Conservation (phyloP, 306 rosid species). For the Cucumis cinereus region DNA sequence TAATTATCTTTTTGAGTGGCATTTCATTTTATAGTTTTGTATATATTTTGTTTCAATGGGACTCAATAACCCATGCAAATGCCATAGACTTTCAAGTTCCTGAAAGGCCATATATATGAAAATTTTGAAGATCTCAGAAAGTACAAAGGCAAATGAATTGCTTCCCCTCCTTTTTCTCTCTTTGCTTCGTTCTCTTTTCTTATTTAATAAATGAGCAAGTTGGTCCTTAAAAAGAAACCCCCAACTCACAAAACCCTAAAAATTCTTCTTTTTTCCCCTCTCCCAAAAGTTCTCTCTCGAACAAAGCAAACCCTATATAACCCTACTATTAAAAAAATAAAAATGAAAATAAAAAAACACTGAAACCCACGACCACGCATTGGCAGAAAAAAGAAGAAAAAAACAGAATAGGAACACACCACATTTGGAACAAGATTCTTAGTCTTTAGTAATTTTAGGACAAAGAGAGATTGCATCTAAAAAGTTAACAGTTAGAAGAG, state of each 20-base stretch:
- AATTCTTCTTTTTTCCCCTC: not conserved
- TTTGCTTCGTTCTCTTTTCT: not conserved
- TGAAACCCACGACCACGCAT: not conserved
- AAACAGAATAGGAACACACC: not conserved
- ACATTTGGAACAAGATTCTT: not conserved
- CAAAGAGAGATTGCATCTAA: not conserved
- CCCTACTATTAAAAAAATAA: not conserved
- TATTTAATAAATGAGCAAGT: not conserved
- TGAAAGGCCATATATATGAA: constrained; percentile 2
- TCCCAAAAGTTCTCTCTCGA: not conserved
- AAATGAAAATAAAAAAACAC: too few relatives aligned
- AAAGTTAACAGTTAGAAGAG: not conserved
- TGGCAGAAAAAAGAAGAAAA: not conserved
- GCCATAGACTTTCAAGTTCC: not conserved
- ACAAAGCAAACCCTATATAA: not conserved
- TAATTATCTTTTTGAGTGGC: not conserved
- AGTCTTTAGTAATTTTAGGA: not conserved
- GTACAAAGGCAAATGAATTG: not conserved
- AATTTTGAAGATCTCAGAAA: not conserved
- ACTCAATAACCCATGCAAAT: not conserved
- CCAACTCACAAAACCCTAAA: constrained; percentile 1
- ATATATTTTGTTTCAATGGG: not conserved
- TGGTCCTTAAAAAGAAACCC: not conserved
- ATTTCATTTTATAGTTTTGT: not conserved
- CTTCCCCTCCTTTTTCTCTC: not conserved